Evolutionary conservation across 83 land plant genomes (phyloP).

Genomic region (Picea abies): DNA sequence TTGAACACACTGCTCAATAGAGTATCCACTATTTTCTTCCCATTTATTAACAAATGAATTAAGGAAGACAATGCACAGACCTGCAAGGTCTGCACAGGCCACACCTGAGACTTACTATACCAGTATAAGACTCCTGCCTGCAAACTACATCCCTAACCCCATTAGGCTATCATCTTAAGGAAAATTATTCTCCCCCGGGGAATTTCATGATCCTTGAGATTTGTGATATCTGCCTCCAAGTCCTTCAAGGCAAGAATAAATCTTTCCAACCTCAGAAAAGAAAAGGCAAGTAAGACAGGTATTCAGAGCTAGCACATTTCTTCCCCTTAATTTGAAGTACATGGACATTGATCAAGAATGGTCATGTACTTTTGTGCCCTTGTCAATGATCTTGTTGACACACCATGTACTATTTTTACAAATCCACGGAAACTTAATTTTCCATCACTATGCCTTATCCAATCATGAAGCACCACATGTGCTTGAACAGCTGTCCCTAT

Average conservation of each 20-base stretch:
- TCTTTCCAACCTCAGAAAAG: constrained; percentile 14
- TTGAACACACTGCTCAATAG: neutral
- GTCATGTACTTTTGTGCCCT: constrained; percentile 31
- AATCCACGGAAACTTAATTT: constrained; percentile 83
- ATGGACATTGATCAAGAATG: neutral
- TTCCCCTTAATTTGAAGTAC: neutral
- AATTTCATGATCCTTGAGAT: neutral
- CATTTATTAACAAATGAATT: constrained; percentile 11
- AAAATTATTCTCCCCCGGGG: constrained; percentile 5
- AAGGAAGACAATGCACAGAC: constrained; percentile 13
- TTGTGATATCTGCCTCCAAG: neutral
- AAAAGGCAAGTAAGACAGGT: neutral
- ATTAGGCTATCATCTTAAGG: constrained; percentile 6
- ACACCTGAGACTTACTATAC: constrained; percentile 9
- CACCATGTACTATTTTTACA: constrained; percentile 72
- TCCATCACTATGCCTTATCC: constrained; percentile 83
- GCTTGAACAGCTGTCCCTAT: constrained; percentile 65
- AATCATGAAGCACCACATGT: constrained; percentile 77
- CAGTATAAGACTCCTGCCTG: constrained; percentile 13
- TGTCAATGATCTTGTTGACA: constrained; percentile 48
- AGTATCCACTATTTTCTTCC: constrained; percentile 3
- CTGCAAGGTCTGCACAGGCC: neutral
- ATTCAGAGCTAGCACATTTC: constrained; percentile 3
- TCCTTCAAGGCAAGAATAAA: constrained; percentile 7
- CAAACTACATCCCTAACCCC: constrained; percentile 9